Evolutionary conservation across 495 filamentous ascomycete genomes (phyloP).

Genomic region (Lophiotrema nucula): DNA sequence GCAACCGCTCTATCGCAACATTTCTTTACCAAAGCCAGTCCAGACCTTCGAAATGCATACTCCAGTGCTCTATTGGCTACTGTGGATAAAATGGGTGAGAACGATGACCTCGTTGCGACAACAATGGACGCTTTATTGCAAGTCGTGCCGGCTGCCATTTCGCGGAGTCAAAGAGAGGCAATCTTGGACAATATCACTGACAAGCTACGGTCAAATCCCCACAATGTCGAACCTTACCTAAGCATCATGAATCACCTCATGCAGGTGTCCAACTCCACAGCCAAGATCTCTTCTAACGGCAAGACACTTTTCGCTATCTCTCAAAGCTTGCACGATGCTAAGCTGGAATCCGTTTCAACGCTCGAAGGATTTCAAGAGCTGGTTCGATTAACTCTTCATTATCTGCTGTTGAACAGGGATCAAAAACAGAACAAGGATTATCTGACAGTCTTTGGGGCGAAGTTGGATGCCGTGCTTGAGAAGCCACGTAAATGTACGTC

Average conservation of each 20-base stretch:
- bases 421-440: constrained; percentile 20
- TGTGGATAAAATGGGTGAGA: background rate
- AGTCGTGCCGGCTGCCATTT: constrained; percentile 1
- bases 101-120: background rate
- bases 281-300: constrained; percentile 17
- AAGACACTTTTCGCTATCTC: constrained; percentile 9
- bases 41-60: background rate
- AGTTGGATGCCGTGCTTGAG: background rate
- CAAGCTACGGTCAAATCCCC: background rate
- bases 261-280: constrained; percentile 29
- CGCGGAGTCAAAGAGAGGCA: constrained; percentile 16
- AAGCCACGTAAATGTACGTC: constrained; percentile 7
- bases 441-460: constrained; percentile 1
- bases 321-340: constrained; percentile 5
- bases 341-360: background rate
- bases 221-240: background rate
- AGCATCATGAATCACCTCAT: constrained; percentile 23
- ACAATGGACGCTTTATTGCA: background rate
- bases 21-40: background rate
- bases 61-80: background rate
- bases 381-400: constrained; percentile 1
- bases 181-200: constrained; percentile 20
- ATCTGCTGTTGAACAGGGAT: constrained; percentile 17
- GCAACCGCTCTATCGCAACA: background rate
- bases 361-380: constrained; percentile 11